Base-by-base conservation (phyloP, 148 eudicot species). In the Pouteria glomerata region DNA sequence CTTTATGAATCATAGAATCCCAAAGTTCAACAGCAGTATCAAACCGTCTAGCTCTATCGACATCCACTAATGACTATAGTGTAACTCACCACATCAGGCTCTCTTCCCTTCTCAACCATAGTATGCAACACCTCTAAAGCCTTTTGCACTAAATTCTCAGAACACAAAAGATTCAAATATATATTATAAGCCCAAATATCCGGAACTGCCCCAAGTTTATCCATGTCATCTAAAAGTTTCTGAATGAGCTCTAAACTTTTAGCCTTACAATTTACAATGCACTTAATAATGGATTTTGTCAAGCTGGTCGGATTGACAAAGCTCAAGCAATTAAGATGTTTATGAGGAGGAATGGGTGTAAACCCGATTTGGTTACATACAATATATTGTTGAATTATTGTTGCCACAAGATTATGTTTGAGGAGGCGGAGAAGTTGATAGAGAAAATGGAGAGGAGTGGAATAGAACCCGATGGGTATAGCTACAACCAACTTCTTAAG, bases 131-230 rank as follows among this genome's bases (percentile, higher is more conserved):
- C 50, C 48, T 75, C 76, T 52, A 90, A 82, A 37, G 92, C 99
- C 1, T 74, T 31, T 37, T 92, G 90, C 56, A 84, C 83, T 35
- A 83, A 76, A 71, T 69, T 75, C 74, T 90, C 96, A n/a, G 84
- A 82, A 72, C 97, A 96, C 85, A 96, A 82, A 47, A 85, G 80
- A 82, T 83, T 73, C 71, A 96, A 45, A 77, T 88, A 90, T 3
- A 92, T 83, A 81, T 96, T 96, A 80, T 79, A 96, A 13, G 99
- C 96, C 97, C 97, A 96, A 35, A 87, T 84, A 74, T 96, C 97
- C 16, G 94, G 92, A 4, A 88, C 81, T 13, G 73, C 81, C n/a
- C 92, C 87, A 4, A 96, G 68, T 59, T 82, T 87, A 70, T 85
- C 85, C 96, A 96, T 96, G 78, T 92, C 97, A 18, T 80, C 66